phyloP scores from a whole-genome alignment of 1,284 basidiomycete species.

The Cutaneotrichosporon arboriforme region DNA sequence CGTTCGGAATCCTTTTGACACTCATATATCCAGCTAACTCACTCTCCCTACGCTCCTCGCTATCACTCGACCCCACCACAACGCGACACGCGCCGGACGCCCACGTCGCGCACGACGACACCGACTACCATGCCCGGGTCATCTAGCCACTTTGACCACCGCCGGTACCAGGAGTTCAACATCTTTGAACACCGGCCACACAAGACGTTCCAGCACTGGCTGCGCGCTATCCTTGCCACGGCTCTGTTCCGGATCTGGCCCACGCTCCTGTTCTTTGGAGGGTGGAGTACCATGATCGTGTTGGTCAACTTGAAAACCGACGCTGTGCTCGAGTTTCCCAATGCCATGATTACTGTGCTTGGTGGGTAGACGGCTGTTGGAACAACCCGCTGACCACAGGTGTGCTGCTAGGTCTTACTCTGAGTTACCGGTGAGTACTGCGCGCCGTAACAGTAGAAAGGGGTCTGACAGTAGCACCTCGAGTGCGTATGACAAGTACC shows the following conservation, averaged over 20 bases:
- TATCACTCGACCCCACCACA: background rate
- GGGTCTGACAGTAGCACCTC: constrained; percentile 53
- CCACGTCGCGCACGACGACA: background rate
- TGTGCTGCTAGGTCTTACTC: constrained; percentile 42
- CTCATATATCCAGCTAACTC: too few species aligned
- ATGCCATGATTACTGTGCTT: constrained; percentile 41
- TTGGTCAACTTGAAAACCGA: constrained; percentile 32
- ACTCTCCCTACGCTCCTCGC: background rate
- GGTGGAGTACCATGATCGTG: constrained; percentile 35
- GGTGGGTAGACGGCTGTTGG: constrained; percentile 20
- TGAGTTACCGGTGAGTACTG: constrained; percentile 37
- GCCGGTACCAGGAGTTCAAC: constrained; percentile 8
- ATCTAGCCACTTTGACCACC: constrained; percentile 1
- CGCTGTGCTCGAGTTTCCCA: constrained; percentile 31
- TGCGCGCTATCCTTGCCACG: constrained; percentile 34
- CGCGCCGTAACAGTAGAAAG: background rate
- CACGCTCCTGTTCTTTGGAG: constrained; percentile 36
- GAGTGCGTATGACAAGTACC: constrained; percentile 69
- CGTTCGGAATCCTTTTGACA: too few species aligned
- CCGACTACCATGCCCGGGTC: background rate
- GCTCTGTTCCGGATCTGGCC: constrained; percentile 38
- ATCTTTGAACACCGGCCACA: constrained; percentile 29
- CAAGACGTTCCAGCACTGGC: constrained; percentile 22
- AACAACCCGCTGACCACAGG: constrained; percentile 17
- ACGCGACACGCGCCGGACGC: too few species aligned